Evolutionary conservation across 1,139 yeast species (phyloP).

Genomic region (Debaryomyces robertsiae): DNA sequence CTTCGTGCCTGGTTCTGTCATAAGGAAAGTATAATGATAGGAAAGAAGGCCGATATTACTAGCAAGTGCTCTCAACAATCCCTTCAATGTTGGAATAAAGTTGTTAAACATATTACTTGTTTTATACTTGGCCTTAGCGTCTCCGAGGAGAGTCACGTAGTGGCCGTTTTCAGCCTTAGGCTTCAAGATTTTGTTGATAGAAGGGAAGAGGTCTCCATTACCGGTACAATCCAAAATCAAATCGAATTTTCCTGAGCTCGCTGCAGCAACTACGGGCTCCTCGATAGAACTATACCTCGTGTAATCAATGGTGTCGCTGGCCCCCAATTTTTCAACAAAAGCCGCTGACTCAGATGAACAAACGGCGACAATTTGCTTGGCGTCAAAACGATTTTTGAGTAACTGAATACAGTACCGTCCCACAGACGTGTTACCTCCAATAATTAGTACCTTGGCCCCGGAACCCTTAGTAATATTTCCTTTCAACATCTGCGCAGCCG

Average conservation of each 20-base stretch:
- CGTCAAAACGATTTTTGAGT: slow-evolving; percentile 46
- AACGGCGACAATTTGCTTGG: slow-evolving; percentile 48
- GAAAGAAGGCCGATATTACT: slow-evolving; percentile 16
- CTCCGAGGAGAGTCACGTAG: slow-evolving; percentile 57
- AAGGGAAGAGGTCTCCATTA: slow-evolving; percentile 25
- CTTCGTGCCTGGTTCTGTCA: slow-evolving; percentile 11
- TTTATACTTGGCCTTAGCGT: slow-evolving; percentile 34
- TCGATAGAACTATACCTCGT: slow-evolving; percentile 27
- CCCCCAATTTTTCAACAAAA: slow-evolving; percentile 51
- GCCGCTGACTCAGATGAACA: slow-evolving; percentile 37
- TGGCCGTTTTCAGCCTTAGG: slow-evolving; percentile 34
- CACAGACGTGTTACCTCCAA: slow-evolving; percentile 78
- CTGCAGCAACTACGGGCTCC: slow-evolving; percentile 28
- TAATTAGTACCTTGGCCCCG: slow-evolving; percentile 46
- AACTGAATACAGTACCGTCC: slow-evolving; percentile 65
- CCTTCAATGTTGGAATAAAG: slow-evolving; percentile 1
- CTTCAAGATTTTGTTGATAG: slow-evolving; percentile 35
- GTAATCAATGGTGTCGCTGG: slow-evolving; percentile 55
- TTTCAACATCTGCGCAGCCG: slow-evolving; percentile 52
- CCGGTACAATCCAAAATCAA: slow-evolving; percentile 35
- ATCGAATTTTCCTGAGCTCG: slow-evolving; percentile 38
- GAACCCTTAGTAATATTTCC: slow-evolving; percentile 16
- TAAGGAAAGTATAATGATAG: slow-evolving; percentile 14
- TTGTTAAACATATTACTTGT: not conserved
- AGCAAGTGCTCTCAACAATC: not conserved